Conservation (phyloP, 2,329 filamentous ascomycete species). For the Venturia nashicola region DNA sequence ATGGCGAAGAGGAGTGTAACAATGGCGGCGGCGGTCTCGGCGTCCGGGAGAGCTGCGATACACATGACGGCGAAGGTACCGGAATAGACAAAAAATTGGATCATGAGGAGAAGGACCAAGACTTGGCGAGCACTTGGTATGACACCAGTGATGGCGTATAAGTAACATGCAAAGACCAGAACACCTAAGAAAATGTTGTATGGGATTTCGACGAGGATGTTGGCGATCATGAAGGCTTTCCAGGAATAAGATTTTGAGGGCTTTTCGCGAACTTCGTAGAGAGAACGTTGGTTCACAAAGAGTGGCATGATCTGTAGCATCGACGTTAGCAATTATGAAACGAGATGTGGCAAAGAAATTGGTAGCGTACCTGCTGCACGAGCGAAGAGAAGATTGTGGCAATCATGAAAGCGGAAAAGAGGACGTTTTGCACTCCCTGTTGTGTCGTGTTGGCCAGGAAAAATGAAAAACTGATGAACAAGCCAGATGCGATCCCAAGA, state of each 20-base stretch:
- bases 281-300: constrained; percentile 28
- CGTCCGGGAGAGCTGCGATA: constrained; percentile 57
- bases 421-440: constrained; percentile 32
- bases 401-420: constrained; percentile 41
- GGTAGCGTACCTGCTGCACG: constrained; percentile 28
- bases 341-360: background rate
- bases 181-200: constrained; percentile 51
- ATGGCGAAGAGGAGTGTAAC: constrained; percentile 49
- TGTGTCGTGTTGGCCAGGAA: constrained; percentile 22
- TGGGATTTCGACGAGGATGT: constrained; percentile 60
- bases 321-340: background rate
- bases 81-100: constrained; percentile 58
- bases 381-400: constrained; percentile 24
- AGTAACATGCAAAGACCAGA: constrained; percentile 39
- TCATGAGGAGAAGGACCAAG: constrained; percentile 51
- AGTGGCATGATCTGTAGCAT: constrained; percentile 41
- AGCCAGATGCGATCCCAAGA: background rate
- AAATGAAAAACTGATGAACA: constrained; percentile 30
- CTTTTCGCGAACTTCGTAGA: constrained; percentile 49
- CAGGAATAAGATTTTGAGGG: constrained; percentile 64
- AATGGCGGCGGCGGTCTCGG: constrained; percentile 53
- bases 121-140: constrained; percentile 43
- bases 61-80: constrained; percentile 63
- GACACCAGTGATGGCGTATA: constrained; percentile 16
- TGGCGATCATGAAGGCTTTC: constrained; percentile 53